phyloP scores from a whole-genome alignment of 108 stramenopile species.

The Schizochytrium sp. region DNA sequence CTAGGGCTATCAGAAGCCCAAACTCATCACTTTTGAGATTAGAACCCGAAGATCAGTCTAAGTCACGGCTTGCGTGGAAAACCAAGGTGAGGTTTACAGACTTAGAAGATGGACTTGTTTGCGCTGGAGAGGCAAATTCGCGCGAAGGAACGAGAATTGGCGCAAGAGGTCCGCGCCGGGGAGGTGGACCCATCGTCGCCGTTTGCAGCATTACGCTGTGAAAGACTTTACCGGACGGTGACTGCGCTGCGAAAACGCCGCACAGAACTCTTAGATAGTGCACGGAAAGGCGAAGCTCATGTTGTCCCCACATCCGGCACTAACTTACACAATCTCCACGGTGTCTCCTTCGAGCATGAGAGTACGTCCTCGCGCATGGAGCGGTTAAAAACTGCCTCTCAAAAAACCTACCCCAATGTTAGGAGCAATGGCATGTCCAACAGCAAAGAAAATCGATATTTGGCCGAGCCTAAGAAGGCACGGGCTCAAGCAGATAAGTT shows the following conservation, averaged over 20 bases:
- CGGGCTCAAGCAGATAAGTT: no score
- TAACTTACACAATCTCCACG: neutral
- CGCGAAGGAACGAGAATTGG: slow-evolving; percentile 38
- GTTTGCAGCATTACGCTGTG: slow-evolving; percentile 32
- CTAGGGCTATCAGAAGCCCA: no score
- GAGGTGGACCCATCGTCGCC: slow-evolving; percentile 46
- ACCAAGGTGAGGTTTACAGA: neutral
- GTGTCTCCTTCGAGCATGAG: neutral
- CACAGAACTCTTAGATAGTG: neutral
- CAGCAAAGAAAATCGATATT: no score
- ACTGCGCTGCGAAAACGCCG: slow-evolving; percentile 19
- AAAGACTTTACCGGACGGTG: slow-evolving; percentile 50
- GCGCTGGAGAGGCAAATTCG: slow-evolving; percentile 44
- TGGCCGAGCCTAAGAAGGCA: no score
- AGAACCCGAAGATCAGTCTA: neutral
- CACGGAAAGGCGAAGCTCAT: neutral
- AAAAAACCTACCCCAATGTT: no score
- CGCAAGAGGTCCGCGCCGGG: neutral
- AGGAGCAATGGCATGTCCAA: no score
- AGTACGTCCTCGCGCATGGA: neutral
- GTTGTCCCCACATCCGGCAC: neutral
- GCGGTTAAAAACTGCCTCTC: no score
- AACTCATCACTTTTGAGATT: no score
- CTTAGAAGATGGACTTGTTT: neutral
- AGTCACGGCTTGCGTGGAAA: neutral